Percentiles rank a stretch among this genome's conserved stretches.
phyloP scores from a whole-genome alignment of 1,139 yeast genomes.

The Nadsonia commutata region DNA sequence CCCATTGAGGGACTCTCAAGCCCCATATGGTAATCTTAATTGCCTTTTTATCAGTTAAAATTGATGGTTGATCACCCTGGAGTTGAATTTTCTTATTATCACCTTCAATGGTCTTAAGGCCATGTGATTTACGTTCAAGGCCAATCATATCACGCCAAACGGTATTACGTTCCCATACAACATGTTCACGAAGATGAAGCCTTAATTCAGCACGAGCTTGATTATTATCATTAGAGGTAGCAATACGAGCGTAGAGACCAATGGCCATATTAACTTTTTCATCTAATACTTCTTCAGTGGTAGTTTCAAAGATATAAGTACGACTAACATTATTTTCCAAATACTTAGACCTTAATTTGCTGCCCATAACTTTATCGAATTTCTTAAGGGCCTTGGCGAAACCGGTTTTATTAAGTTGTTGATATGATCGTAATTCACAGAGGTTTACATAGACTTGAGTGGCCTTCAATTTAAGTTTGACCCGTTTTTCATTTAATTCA shows the following conservation, averaged over 20 bases:
- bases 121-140: constrained; percentile 48
- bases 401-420: constrained; percentile 76
- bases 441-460: constrained; percentile 55
- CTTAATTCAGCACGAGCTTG: constrained; percentile 53
- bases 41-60: constrained; percentile 4
- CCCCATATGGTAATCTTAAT: constrained; percentile 11
- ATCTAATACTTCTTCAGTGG: constrained; percentile 34
- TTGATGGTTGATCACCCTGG: constrained; percentile 10
- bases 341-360: constrained; percentile 39
- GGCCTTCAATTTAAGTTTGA: constrained; percentile 54
- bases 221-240: constrained; percentile 31
- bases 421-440: constrained; percentile 66
- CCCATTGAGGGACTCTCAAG: constrained; percentile 11
- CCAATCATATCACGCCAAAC: constrained; percentile 97
- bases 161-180: constrained; percentile 92
- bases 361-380: constrained; percentile 68
- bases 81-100: constrained; percentile 1
- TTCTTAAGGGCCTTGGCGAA: constrained; percentile 80
- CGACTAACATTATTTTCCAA: constrained; percentile 19
- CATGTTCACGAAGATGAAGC: constrained; percentile 73
- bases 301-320: constrained; percentile 32
- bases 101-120: constrained; percentile 24
- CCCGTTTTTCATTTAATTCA: constrained; percentile 33
- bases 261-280: constrained; percentile 35
- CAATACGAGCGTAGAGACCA: constrained; percentile 32